Conservation (phyloP, 768 basidiomycete species). For the Dioszegia hungarica region DNA sequence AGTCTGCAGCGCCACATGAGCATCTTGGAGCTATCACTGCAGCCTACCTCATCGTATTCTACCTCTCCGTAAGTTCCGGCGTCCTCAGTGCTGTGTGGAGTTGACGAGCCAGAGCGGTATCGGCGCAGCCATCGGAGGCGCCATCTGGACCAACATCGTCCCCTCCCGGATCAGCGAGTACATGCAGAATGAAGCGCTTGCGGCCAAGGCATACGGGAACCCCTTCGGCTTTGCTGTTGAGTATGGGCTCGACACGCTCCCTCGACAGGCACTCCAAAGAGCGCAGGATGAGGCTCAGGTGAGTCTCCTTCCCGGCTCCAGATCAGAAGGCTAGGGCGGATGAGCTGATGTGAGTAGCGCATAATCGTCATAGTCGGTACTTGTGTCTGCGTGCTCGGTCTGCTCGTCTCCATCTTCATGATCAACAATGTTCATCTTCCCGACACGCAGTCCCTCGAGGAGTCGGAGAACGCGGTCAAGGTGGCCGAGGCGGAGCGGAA, state of each 20-base stretch:
- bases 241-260: constrained; percentile 26
- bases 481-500: constrained; percentile 10
- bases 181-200: constrained; percentile 35
- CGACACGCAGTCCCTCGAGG: constrained; percentile 29
- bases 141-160: constrained; percentile 47
- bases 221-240: constrained; percentile 33
- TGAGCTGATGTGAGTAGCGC: constrained; percentile 9
- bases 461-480: constrained; percentile 14
- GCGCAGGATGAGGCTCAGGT: constrained; percentile 48
- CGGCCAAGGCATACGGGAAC: constrained; percentile 33
- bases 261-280: constrained; percentile 35
- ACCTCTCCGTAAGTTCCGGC: constrained; percentile 20
- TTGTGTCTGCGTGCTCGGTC: constrained; percentile 13
- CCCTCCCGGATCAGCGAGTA: constrained; percentile 32
- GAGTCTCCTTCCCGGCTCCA: not conserved
- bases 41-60: constrained; percentile 39
- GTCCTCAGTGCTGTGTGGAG: not conserved
- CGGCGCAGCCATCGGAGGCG: constrained; percentile 42
- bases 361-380: constrained; percentile 34
- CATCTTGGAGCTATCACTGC: constrained; percentile 38
- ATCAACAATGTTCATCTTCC: constrained; percentile 25
- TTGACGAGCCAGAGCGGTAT: constrained; percentile 23
- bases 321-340: not conserved
- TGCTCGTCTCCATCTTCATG: constrained; percentile 22
- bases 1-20: constrained; percentile 27